Conservation (phyloP, 768 basidiomycete species). For the Suillus hirtellus region DNA sequence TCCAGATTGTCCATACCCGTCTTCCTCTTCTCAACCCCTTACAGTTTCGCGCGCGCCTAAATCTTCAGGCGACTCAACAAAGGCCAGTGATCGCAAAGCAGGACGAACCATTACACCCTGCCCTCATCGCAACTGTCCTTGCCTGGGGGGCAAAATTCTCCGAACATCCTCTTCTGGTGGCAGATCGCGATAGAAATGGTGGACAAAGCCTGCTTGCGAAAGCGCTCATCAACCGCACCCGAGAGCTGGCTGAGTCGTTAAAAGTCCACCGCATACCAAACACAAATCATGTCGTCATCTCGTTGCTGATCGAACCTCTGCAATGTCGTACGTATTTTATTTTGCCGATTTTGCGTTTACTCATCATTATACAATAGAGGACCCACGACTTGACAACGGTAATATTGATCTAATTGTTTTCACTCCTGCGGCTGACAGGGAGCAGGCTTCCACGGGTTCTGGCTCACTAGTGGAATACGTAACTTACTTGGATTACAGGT, state of each 20-base stretch:
- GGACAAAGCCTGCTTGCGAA: constrained; percentile 79
- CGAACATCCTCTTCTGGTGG: constrained; percentile 81
- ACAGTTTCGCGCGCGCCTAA: constrained; percentile 74
- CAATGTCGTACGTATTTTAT: constrained; percentile 74
- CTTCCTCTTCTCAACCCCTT: constrained; percentile 84
- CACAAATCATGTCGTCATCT: constrained; percentile 80
- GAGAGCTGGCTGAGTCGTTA: constrained; percentile 83
- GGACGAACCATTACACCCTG: constrained; percentile 60
- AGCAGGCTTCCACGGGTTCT: constrained; percentile 82
- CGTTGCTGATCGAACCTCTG: constrained; percentile 77
- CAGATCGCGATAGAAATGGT: constrained; percentile 69
- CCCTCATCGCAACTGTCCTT: constrained; percentile 81
- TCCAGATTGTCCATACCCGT: constrained; percentile 89
- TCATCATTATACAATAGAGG: constrained; percentile 47
- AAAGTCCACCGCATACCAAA: constrained; percentile 83
- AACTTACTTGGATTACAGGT: constrained; percentile 79
- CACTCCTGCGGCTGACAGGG: constrained; percentile 20
- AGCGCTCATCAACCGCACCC: constrained; percentile 74
- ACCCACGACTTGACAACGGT: constrained; percentile 73
- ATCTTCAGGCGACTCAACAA: constrained; percentile 36
- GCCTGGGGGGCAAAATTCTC: constrained; percentile 95
- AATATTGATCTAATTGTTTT: constrained; percentile 21
- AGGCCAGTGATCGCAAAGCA: constrained; percentile 26
- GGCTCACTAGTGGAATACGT: constrained; percentile 76
- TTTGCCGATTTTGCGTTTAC: constrained; percentile 10